Conservation (phyloP, 2,329 filamentous ascomycete species). For the Truncatella angustata region DNA sequence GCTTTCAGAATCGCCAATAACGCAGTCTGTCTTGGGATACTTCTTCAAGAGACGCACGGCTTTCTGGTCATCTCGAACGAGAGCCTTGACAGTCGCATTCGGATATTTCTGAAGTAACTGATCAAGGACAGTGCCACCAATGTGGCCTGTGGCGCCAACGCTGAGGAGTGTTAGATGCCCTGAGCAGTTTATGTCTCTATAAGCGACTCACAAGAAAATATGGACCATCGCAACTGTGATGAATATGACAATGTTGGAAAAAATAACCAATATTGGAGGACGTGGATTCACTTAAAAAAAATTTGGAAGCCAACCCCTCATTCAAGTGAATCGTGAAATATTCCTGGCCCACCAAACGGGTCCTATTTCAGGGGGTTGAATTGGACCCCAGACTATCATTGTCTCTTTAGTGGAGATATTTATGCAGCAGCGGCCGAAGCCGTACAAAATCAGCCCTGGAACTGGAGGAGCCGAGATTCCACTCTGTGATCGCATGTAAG, state of each 20-base stretch:
- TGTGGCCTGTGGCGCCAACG: conserved; percentile 19
- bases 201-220: not conserved
- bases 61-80: conserved; percentile 14
- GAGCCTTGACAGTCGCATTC: conserved; percentile 11
- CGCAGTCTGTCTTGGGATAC: conserved; percentile 13
- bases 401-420: too few relatives aligned
- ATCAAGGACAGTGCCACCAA: conserved; percentile 19
- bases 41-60: conserved; percentile 10
- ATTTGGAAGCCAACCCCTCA: not conserved
- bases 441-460: too few relatives aligned
- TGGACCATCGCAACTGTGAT: not conserved
- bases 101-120: conserved; percentile 12
- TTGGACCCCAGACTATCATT: not conserved
- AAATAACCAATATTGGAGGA: not conserved
- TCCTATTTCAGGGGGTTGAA: not conserved
- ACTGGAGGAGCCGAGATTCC: too few relatives aligned
- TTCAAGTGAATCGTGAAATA: not conserved
- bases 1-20: conserved; percentile 12
- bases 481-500: too few relatives aligned
- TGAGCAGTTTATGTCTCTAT: too few relatives aligned
- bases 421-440: too few relatives aligned
- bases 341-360: not conserved
- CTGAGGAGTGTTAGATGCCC: not conserved
- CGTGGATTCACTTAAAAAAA: too few relatives aligned
- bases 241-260: not conserved